These are phyloP conservation scores for Neurospora africana DNA, from an alignment of 495 filamentous ascomycete genomes.

Conservation along the genomic window DNA sequence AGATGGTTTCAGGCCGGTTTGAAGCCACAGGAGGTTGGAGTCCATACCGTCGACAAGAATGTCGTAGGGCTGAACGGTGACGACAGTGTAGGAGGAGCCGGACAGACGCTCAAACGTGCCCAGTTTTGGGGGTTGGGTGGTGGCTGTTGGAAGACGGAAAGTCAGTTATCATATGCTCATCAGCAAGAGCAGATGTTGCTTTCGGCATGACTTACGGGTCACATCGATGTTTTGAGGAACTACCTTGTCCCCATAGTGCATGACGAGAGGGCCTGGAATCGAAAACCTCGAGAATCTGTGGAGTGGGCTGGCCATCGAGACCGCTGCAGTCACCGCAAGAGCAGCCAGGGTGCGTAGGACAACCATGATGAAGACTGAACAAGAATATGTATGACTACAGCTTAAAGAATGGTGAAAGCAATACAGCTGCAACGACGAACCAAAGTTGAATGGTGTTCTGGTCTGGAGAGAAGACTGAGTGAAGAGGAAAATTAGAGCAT, in stretches of 20 bases:
- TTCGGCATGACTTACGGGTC: not conserved
- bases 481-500: not conserved
- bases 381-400: not conserved
- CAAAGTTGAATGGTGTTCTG: not conserved
- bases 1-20: conserved; percentile 28
- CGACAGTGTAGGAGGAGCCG: conserved; percentile 22
- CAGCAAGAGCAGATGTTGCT: not conserved
- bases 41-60: conserved; percentile 35
- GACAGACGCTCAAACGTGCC: conserved; percentile 14
- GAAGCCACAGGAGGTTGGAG: conserved; percentile 35
- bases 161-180: not conserved
- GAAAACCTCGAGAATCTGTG: conserved; percentile 16
- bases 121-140: conserved; percentile 11
- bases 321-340: conserved; percentile 18
- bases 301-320: conserved; percentile 25
- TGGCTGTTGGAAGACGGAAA: conserved; percentile 1
- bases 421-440: not conserved
- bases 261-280: not conserved
- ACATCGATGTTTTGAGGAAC: not conserved
- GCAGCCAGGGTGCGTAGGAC: conserved; percentile 18
- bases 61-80: conserved; percentile 21
- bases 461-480: not conserved
- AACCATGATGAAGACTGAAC: conserved; percentile 18
- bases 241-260: not conserved
- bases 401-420: not conserved